Evolutionary conservation across 306 rosid species (phyloP), one percentile per base, ranked within the genome.

Genomic region (Aeschynomene evenia): DNA sequence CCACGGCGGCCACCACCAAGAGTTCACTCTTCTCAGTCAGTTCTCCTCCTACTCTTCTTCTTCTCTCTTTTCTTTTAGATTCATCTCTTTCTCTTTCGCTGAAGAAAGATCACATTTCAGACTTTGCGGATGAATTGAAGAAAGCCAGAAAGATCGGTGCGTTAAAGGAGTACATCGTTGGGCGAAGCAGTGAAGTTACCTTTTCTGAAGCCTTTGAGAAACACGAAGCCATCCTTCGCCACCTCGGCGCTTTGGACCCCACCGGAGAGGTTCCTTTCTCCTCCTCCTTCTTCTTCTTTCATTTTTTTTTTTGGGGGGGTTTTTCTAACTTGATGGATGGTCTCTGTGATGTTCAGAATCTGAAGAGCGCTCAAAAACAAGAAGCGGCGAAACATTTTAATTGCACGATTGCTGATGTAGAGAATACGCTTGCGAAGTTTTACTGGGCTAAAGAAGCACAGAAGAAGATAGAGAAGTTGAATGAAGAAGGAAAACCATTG

Each of bases 371-470:
- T 71, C 86, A 82, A 12, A 94, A 94, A 66, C 88, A 88, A 83
- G 95, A 85, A 80, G 91, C 97, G 4, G 98, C 97, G 6, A 94
- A 87, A 64, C 89, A 74, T 15, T 91, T 89, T 77, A 85, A 87
- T 12, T 90, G 83, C 78, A 82, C 95, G 0, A 84, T 90, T 66
- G 82, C 85, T 36, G 98, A 94, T 26, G 96, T 94, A 15, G 98
- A 94, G 84, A 88, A 91, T 66, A 86, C 95, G 23, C 89, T 94
- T 79, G 75, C 92, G 0, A 94, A 88, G 86, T 94, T 88, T 80
- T 78, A 86, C 14, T 94, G 98, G 98, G 97, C 97, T 23, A 88
- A 82, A 80, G 91, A 78, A 66, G 98, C 97, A 15, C 86, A 90
- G 58, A 88, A 78, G 84, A 90, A 87, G 92, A 76, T 94, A n/a